These are phyloP conservation scores for Ophiosphaerella narmari DNA, from an alignment of 2,329 filamentous ascomycete genomes.

Conservation along the genomic window DNA sequence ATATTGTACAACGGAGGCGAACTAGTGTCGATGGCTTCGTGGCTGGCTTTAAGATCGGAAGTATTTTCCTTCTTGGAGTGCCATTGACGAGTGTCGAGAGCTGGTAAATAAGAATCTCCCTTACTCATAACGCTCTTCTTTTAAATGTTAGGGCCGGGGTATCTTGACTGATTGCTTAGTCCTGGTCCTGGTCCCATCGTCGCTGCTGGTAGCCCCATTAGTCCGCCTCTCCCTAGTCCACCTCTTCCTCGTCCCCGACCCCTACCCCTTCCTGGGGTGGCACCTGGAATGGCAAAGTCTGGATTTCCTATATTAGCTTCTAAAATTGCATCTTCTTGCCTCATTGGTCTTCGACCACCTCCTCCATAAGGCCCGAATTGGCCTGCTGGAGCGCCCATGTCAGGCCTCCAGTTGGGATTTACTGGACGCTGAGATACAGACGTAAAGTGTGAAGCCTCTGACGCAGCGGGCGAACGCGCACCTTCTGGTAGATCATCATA, in stretches of 20 bases:
- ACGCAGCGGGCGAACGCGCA: slow-evolving; percentile 71
- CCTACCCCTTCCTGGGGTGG: slow-evolving; percentile 37
- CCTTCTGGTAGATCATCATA: slow-evolving; percentile 69
- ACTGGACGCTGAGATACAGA: slow-evolving; percentile 86
- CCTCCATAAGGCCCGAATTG: slow-evolving; percentile 44
- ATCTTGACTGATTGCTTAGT: slow-evolving; percentile 37
- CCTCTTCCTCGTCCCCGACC: slow-evolving; percentile 36
- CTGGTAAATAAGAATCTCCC: no score
- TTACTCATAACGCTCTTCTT: neutral
- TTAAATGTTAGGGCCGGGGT: slow-evolving; percentile 41
- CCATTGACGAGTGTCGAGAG: no score
- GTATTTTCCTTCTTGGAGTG: no score
- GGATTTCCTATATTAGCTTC: slow-evolving; percentile 69
- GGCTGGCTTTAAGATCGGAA: neutral
- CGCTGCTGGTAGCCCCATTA: slow-evolving; percentile 29
- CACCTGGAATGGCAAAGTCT: slow-evolving; percentile 75
- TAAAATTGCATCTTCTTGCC: slow-evolving; percentile 73
- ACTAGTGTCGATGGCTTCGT: neutral
- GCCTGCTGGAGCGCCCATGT: slow-evolving; percentile 47
- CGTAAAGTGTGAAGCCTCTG: slow-evolving; percentile 84
- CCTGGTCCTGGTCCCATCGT: slow-evolving; percentile 33
- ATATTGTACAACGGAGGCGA: neutral
- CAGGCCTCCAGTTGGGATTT: slow-evolving; percentile 80
- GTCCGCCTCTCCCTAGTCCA: slow-evolving; percentile 26
- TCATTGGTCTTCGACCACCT: slow-evolving; percentile 43